Base-by-base conservation (phyloP, 495 filamentous ascomycete genomes). In the Xylaria venustula region DNA sequence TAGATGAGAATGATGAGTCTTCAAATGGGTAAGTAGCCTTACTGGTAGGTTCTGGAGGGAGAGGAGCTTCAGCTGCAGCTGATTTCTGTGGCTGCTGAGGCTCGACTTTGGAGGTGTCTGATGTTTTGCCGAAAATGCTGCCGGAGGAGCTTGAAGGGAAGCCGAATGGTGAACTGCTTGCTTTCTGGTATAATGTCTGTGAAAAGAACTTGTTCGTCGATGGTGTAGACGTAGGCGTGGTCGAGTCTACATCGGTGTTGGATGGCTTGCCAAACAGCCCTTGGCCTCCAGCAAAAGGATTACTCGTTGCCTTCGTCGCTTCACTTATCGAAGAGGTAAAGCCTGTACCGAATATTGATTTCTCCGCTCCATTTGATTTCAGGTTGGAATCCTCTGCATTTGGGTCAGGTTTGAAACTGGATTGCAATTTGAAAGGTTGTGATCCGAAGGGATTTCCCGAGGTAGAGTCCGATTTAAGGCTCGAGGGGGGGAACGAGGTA, bases 391-490 rank as follows among this genome's bases (percentile, higher is more conserved):
- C 85, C 49, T 82, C 83, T 23, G 83, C 83, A 52, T 80, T 76
- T 8, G 81, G 81, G 68, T 96, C 93, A 28, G 80, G 80, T 71
- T 94, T 92, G 75, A 97, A 97, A 14, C 85, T 88, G 44, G 88
- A 90, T 2, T 83, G 87, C 20, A 97, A 79, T 23, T 85, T 85
- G 70, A 97, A 97, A 0, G 82, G 79, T 52, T 77, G 75, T 34
- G 78, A 69, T 15, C 87, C 85, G 69, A 92, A 88, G 12, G 70
- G 51, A 5, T 73, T 69, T 9, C 72, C 73, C 45, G 75, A 50
- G 47, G 67, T 68, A 3, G 63, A 65, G 7, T 73, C 62, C 30
- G 77, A 77, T 59, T 83, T 79, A 60, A 70, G 61, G 66, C 68
- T 81, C 74, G 73, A 64, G 30, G 73, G 68, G 0, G 71, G 75